phyloP scores from a whole-genome alignment of 2,329 filamentous ascomycete genomes.

The Colletotrichum limetticola region DNA sequence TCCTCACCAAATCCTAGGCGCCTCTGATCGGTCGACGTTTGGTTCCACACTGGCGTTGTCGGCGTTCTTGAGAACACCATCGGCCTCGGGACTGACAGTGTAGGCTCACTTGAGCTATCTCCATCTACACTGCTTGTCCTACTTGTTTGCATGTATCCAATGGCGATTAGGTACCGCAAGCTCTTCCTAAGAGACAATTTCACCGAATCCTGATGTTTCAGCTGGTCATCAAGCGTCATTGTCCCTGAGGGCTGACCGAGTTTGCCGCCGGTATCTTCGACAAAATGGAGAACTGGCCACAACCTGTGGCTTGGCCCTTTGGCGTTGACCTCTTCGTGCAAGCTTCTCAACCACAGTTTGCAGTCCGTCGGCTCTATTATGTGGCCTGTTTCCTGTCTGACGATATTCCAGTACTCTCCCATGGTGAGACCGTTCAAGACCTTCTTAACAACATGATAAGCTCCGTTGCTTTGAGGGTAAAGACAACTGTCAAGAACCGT shows the following conservation, averaged over 20 bases:
- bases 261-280: slow-evolving; percentile 23
- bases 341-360: slow-evolving; percentile 6
- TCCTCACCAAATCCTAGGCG: background rate
- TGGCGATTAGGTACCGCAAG: slow-evolving; percentile 20
- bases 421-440: slow-evolving; percentile 33
- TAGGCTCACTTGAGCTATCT: slow-evolving; percentile 7
- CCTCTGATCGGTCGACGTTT: background rate
- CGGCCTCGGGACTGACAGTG: slow-evolving; percentile 38
- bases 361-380: slow-evolving; percentile 18
- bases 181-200: slow-evolving; percentile 3
- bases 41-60: slow-evolving; percentile 14
- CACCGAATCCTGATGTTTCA: background rate
- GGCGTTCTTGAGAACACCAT: slow-evolving; percentile 17
- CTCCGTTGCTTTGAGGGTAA: background rate
- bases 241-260: slow-evolving; percentile 5
- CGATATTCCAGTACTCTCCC: slow-evolving; percentile 37
- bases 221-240: slow-evolving; percentile 5
- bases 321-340: slow-evolving; percentile 26
- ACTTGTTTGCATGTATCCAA: slow-evolving; percentile 10
- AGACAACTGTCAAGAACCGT: slow-evolving; percentile 21
- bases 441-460: background rate
- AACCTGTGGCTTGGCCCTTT: slow-evolving; percentile 36
- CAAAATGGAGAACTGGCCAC: slow-evolving; percentile 41
- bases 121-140: slow-evolving; percentile 14
- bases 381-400: slow-evolving; percentile 25